Evolutionary conservation across 2,329 filamentous ascomycete genomes (phyloP), one percentile per base, ranked within the genome.

Genomic region (Bisporella sp.): DNA sequence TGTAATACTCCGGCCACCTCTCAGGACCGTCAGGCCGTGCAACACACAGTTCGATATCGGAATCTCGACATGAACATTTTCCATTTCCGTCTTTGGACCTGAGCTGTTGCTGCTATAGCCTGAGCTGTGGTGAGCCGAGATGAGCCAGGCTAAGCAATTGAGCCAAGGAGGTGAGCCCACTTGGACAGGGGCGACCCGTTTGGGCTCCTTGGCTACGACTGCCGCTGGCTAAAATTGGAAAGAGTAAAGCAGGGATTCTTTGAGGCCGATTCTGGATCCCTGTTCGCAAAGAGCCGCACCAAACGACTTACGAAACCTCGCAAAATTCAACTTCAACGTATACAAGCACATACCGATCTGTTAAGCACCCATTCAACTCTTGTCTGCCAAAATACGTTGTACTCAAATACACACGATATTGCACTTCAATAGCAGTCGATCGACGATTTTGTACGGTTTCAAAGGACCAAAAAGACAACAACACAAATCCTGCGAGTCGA

Each of bases 211-310:
- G 33, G 33, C 33, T 37, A 37, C 33, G 33, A 37, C 33, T 37
- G 33, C 33, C 33, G 33, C 33, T 37, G 33, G 33, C 33, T 37
- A 37, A 37, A 37, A 37, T 37, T 37, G 33, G 33, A 37, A 37
- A 37, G 12, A 7, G 33, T 37, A 37, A 37, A n/a, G 7, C 33
- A 37, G 33, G 33, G 41, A 29, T 43, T 13, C 41, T 45, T 31
- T 30, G 43, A 31, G 43, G 31, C 29, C 43, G 31, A 32, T 45
- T 45, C 43, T 45, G 43, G 43, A 45, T 45, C 43, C 43, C 43
- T 45, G 43, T 45, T 45, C 43, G 43, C n/a, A n/a, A 45, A 45
- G 43, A 45, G 43, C 43, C 43, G 43, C 43, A 32, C 43, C 43
- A 45, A 45, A 45, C 43, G 43, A 31, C 43, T 45, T 31, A 29